Percentiles rank a stretch among this genome's conserved stretches.
Conservation (phyloP, 306 rosid species). For the Trichosanthes cucumerina region DNA sequence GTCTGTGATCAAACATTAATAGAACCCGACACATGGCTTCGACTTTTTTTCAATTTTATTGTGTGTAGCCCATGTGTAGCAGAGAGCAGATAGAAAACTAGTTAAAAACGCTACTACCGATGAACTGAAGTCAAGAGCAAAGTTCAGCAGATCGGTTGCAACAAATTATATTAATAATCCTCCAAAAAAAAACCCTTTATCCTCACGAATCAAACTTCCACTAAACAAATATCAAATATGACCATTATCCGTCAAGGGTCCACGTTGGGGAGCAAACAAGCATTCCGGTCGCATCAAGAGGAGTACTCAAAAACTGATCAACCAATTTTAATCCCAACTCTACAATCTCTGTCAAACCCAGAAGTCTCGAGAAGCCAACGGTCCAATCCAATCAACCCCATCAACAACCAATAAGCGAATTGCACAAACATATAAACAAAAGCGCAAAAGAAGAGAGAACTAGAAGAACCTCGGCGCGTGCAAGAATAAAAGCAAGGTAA, state of each 20-base stretch:
- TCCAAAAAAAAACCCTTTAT: background rate
- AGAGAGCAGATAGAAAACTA: background rate
- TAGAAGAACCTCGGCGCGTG: slow-evolving; percentile 67
- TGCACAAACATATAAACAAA: background rate
- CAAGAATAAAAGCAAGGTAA: slow-evolving; percentile 80
- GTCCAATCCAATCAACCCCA: background rate
- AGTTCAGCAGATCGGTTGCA: background rate
- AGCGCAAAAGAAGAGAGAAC: background rate
- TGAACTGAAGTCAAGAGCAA: background rate
- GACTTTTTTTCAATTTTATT: background rate
- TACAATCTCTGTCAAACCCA: background rate
- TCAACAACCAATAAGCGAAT: background rate
- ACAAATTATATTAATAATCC: background rate
- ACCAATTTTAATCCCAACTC: background rate
- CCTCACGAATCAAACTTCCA: slow-evolving; percentile 3
- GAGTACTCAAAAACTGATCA: background rate
- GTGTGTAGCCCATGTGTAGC: background rate
- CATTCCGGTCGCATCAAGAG: background rate
- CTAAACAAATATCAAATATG: background rate
- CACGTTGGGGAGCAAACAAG: background rate
- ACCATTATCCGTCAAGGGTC: background rate
- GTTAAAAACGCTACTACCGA: background rate
- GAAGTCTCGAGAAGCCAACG: background rate
- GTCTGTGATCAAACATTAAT: background rate
- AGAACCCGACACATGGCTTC: background rate